phyloP scores from a whole-genome alignment of 2,329 filamentous ascomycete genomes.

The Plectosphaerella cucumerina region DNA sequence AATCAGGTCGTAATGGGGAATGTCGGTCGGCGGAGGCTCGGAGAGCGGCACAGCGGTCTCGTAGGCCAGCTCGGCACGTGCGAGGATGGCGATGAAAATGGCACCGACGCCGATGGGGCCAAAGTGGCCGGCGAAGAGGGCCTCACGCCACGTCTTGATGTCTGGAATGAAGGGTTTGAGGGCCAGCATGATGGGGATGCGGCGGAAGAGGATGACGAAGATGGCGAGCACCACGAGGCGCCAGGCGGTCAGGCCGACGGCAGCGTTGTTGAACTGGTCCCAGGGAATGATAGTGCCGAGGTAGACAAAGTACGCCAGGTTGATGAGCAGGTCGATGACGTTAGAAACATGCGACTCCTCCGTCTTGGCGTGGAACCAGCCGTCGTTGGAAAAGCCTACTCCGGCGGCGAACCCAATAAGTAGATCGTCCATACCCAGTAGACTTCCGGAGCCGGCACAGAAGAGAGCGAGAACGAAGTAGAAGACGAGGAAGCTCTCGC shows the following conservation, averaged over 20 bases:
- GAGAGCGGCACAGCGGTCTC: conserved; percentile 70
- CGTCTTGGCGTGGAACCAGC: conserved; percentile 97
- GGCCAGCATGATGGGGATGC: conserved; percentile 89
- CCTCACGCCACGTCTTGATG: conserved; percentile 96
- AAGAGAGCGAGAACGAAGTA: conserved; percentile 97
- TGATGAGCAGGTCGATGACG: conserved; percentile 95
- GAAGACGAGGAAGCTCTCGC: conserved; percentile 96
- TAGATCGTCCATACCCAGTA: conserved; percentile 88
- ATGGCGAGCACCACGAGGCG: conserved; percentile 89
- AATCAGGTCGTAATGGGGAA: conserved; percentile 65
- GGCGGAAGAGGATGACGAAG: conserved; percentile 90
- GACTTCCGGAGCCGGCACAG: conserved; percentile 87
- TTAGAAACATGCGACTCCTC: conserved; percentile 98
- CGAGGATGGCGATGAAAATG: conserved; percentile 90
- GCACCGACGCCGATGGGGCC: conserved; percentile 96
- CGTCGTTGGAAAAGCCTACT: conserved; percentile 98
- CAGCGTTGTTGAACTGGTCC: conserved; percentile 77
- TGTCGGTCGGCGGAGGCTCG: conserved; percentile 49
- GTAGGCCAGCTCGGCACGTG: conserved; percentile 84
- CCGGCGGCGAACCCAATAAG: conserved; percentile 92
- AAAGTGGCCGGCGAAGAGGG: conserved; percentile 94
- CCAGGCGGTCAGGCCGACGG: conserved; percentile 78
- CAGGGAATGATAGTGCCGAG: conserved; percentile 96
- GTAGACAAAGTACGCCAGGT: conserved; percentile 97
- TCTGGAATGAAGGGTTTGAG: conserved; percentile 93